Conservation (phyloP, 2,329 filamentous ascomycete species). For the Ciborinia camelliae region DNA sequence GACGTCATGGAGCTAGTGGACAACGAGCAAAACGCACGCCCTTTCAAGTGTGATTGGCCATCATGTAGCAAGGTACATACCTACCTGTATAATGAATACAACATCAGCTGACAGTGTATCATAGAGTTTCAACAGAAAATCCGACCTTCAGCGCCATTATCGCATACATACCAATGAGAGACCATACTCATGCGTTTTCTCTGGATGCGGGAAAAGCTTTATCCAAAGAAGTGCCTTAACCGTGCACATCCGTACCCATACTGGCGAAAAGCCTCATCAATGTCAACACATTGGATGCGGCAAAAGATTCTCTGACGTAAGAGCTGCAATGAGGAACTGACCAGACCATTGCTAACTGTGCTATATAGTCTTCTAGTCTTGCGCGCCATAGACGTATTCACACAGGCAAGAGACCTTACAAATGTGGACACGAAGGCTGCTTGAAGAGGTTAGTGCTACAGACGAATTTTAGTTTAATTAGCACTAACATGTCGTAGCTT, state of each 20-base stretch:
- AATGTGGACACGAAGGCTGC: conserved; percentile 50
- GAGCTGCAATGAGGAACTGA: neutral
- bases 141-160: conserved; percentile 66
- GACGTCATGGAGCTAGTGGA: conserved; percentile 64
- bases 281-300: conserved; percentile 63
- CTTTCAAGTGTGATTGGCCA: conserved; percentile 63
- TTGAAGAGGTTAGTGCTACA: conserved; percentile 36
- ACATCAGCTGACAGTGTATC: conserved; percentile 17
- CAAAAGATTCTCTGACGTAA: conserved; percentile 65
- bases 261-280: conserved; percentile 68
- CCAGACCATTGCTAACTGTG: conserved; percentile 22
- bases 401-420: conserved; percentile 66
- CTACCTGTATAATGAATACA: neutral
- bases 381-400: conserved; percentile 63
- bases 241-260: conserved; percentile 68
- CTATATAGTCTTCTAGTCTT: conserved; percentile 38
- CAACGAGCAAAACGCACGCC: conserved; percentile 59
- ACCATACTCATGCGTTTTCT: conserved; percentile 59
- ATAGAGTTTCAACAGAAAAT: conserved; percentile 70
- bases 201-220: conserved; percentile 65
- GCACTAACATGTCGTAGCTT: conserved; percentile 48
- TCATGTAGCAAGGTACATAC: conserved; percentile 57
- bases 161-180: conserved; percentile 70
- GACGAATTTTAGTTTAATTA: neutral
- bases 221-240: conserved; percentile 68